These are phyloP conservation scores for Suhomyces anneliseae DNA, from an alignment of 1,139 yeast species.

Conservation along the genomic window DNA sequence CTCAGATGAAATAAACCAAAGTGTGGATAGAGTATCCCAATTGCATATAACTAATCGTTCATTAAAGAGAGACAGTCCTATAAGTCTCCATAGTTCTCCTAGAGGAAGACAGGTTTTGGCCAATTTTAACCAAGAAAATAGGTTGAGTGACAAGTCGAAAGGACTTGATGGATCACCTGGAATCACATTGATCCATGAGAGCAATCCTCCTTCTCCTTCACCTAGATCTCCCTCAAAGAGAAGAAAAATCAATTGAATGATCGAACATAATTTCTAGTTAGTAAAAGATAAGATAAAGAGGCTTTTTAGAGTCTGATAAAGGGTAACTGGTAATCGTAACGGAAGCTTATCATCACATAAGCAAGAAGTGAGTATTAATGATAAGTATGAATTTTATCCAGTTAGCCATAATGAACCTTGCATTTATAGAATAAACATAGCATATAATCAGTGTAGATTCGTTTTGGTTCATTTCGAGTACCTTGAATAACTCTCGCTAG, in stretches of 20 bases:
- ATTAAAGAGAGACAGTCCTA: not conserved
- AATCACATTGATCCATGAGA: not conserved
- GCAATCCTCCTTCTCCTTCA: not conserved
- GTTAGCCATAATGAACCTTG: too few relatives aligned
- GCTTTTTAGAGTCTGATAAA: too few relatives aligned
- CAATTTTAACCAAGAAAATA: not conserved
- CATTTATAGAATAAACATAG: too few relatives aligned
- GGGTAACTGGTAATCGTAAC: too few relatives aligned
- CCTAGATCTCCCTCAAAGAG: slow-evolving; percentile 10
- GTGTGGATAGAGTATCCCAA: slow-evolving; percentile 16
- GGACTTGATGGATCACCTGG: not conserved
- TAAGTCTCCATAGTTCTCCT: not conserved
- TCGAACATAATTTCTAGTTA: too few relatives aligned
- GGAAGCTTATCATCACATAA: too few relatives aligned
- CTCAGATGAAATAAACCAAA: slow-evolving; percentile 13
- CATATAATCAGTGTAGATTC: too few relatives aligned
- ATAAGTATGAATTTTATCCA: too few relatives aligned
- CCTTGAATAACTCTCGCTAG: too few relatives aligned
- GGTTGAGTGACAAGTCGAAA: not conserved
- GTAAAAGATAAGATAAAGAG: too few relatives aligned
- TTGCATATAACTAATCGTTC: slow-evolving; percentile 9
- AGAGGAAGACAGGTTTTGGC: not conserved
- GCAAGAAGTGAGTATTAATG: too few relatives aligned
- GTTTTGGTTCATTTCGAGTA: too few relatives aligned
- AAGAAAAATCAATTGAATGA: slow-evolving; percentile 5